A percentile compares a stretch with the other conserved stretches of the same genome.
Evolutionary conservation across 164 flowering plant genomes (phyloP).

Genomic region (Tetracentron sinense): DNA sequence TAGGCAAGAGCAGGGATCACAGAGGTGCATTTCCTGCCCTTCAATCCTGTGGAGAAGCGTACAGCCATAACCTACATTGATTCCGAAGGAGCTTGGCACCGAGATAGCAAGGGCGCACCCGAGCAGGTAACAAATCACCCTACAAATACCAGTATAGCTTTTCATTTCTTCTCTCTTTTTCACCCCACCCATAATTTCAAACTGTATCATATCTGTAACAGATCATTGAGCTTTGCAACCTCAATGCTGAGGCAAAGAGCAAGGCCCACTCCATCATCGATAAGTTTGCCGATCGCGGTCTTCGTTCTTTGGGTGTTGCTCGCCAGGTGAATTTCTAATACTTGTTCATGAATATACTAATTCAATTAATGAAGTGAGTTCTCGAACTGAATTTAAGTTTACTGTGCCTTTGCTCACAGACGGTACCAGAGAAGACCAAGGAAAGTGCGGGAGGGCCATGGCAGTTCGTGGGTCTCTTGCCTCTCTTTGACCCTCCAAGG

Average conservation of each 20-base stretch:
- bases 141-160: no score
- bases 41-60: no score
- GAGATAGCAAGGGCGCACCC: conserved; percentile 88
- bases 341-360: no score
- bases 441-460: conserved; percentile 41
- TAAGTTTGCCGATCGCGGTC: conserved; percentile 43
- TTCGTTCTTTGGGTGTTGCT: conserved; percentile 12
- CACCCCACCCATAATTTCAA: no score
- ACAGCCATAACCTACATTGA: conserved; percentile 77
- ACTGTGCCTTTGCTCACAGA: conserved; percentile 15
- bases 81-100: conserved; percentile 53
- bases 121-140: conserved; percentile 80
- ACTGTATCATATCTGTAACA: conserved; percentile 1
- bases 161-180: no score
- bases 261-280: conserved; percentile 33
- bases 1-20: conserved; percentile 76
- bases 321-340: no score
- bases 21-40: conserved; percentile 73
- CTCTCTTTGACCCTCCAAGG: conserved; percentile 49
- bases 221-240: conserved; percentile 35
- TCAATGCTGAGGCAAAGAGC: conserved; percentile 22
- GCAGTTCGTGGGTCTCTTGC: conserved; percentile 38
- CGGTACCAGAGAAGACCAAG: conserved; percentile 33
- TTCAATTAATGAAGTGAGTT: no score
- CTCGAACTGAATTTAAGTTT: no score